Evolutionary conservation across 2,329 filamentous ascomycete genomes (phyloP).

Genomic region (Penicillium sclerotigenum): DNA sequence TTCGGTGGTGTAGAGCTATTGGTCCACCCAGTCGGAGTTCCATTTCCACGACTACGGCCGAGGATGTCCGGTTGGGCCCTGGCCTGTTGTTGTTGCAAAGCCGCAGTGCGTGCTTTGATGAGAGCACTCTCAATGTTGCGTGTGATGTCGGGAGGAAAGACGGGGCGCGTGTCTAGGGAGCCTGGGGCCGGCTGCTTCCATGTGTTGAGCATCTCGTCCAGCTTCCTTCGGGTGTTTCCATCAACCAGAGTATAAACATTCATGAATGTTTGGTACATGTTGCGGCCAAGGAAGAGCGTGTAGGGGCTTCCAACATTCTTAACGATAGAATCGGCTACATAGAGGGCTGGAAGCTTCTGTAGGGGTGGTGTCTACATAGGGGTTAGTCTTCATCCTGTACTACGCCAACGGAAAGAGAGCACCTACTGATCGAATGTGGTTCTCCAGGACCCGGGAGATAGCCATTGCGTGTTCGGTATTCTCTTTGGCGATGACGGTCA

Average conservation of each 20-base stretch:
- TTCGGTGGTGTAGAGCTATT: conserved; percentile 62
- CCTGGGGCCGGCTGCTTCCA: conserved; percentile 97
- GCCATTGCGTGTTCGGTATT: conserved; percentile 93
- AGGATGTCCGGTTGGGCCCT: conserved; percentile 57
- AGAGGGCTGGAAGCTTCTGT: conserved; percentile 91
- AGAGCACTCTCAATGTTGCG: conserved; percentile 90
- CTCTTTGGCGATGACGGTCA: conserved; percentile 96
- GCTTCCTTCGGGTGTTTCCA: conserved; percentile 74
- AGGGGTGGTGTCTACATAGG: conserved; percentile 70
- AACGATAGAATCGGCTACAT: conserved; percentile 95
- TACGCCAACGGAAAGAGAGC: conserved; percentile 13
- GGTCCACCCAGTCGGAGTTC: conserved; percentile 60
- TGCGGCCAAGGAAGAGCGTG: conserved; percentile 88
- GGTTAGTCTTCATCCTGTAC: conserved; percentile 12
- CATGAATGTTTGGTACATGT: conserved; percentile 94
- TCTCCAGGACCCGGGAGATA: conserved; percentile 84
- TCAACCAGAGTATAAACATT: conserved; percentile 91
- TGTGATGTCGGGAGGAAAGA: conserved; percentile 84
- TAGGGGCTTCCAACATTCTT: conserved; percentile 99
- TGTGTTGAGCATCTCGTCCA: conserved; percentile 96
- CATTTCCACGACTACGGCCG: conserved; percentile 50
- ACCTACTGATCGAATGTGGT: conserved; percentile 93
- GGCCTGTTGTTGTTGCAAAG: conserved; percentile 47
- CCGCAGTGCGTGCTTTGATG: conserved; percentile 71
- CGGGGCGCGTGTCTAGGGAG: conserved; percentile 85